Base-by-base conservation (phyloP, 2,329 filamentous ascomycete species). In the Aspergillus sp. region DNA sequence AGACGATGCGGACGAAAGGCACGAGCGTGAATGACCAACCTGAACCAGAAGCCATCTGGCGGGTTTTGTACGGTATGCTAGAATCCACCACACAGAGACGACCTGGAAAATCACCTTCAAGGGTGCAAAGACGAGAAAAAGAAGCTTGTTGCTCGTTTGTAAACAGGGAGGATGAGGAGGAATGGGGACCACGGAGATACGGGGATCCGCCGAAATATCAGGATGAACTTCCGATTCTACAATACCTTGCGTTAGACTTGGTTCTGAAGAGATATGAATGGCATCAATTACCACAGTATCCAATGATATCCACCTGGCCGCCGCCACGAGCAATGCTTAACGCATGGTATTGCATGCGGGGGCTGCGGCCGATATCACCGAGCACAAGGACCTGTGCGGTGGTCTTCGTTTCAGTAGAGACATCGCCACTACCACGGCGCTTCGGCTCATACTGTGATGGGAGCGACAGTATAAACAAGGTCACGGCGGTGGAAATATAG, bases 281-380 rank as follows among this genome's bases (percentile, higher is more conserved):
- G 71, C 40, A 0, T 55, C 50, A 14, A 48, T 61, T 73, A 93
- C 91, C 91, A 71, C 88, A 82, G 72, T 97, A 98, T 46, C 93
- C 95, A 65, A 99, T 88, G 12, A 99, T 79, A 71, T 93, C 87
- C 19, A 97, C 93, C 35, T 83, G 82, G 6, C 87, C 89, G 23
- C 91, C 91, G 69, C 92, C 87, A 67, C 88, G 90, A 41, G 91
- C 91, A 68, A 98, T 87, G 72, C 93, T 98, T 65, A 96, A 80
- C 19, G 93, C 93, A 82, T 99, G 95, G 68, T 99, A 98, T 71
- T 98, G 93, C 93, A 99, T 99, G 56, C 95, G 91, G 50, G 95
- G 95, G 72, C 93, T 98, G 46, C 93, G 87, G 40, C 95, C 95
- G 72, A 99, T 93, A 70, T 99, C 95, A 45, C 95, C 95, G 27